Evolutionary conservation across 2,329 filamentous ascomycete species (phyloP).

Genomic region (Byssothecium circinans): DNA sequence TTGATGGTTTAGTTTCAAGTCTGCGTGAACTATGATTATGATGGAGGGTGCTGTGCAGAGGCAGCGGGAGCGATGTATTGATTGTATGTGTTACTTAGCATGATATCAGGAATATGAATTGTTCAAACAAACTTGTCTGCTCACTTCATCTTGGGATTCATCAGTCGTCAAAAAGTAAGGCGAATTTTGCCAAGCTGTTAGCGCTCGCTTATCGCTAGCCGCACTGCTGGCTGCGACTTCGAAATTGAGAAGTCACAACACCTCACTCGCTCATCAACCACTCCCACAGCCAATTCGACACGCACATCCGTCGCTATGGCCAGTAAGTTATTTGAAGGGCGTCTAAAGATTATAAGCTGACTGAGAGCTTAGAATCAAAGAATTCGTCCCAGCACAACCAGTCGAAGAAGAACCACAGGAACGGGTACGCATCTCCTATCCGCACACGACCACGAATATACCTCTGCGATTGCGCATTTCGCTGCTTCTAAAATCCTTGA

Average conservation of each 20-base stretch:
- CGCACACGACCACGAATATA: background rate
- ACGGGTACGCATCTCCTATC: slow-evolving; percentile 71
- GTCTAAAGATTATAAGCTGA: slow-evolving; percentile 14
- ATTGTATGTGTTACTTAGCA: background rate
- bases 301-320: slow-evolving; percentile 62
- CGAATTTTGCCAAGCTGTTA: no score
- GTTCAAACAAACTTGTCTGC: background rate
- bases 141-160: background rate
- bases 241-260: slow-evolving; percentile 18
- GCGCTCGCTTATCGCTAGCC: no score
- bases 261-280: slow-evolving; percentile 27
- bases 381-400: slow-evolving; percentile 99
- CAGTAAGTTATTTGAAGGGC: slow-evolving; percentile 58
- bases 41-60: background rate
- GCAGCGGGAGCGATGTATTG: background rate
- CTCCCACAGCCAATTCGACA: slow-evolving; percentile 36
- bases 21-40: background rate
- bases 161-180: no score
- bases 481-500: no score
- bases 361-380: slow-evolving; percentile 78
- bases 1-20: slow-evolving; percentile 3
- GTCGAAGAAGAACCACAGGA: slow-evolving; percentile 97
- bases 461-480: background rate
- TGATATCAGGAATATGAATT: background rate
- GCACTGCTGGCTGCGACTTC: slow-evolving; percentile 3